Evolutionary conservation across 768 basidiomycete species (phyloP).

Genomic region (Wakefieldia striispora): DNA sequence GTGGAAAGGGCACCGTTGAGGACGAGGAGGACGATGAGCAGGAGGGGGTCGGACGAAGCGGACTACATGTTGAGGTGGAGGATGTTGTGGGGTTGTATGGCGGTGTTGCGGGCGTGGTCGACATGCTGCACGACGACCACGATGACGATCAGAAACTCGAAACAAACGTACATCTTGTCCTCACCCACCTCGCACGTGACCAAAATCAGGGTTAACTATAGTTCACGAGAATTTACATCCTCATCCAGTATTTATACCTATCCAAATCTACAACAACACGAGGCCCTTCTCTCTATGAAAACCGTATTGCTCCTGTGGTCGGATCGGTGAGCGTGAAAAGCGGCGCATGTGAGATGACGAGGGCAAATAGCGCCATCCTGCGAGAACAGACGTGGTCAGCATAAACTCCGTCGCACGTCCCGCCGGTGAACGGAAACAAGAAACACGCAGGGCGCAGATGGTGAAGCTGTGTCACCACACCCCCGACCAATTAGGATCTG

Average conservation of each 20-base stretch:
- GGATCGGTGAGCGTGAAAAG: conserved; percentile 33
- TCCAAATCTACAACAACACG: conserved; percentile 11
- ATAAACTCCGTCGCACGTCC: conserved; percentile 3
- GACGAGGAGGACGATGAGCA: conserved; percentile 9
- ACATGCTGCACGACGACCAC: conserved; percentile 29
- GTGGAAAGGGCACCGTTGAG: conserved; percentile 22
- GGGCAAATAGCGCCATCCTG: conserved; percentile 35
- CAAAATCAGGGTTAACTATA: conserved; percentile 11
- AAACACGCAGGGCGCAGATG: conserved; percentile 11
- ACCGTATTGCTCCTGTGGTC: conserved; percentile 29
- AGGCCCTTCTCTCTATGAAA: conserved; percentile 26
- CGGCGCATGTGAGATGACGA: conserved; percentile 31
- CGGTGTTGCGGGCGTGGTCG: conserved; percentile 28
- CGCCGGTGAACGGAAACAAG: conserved; percentile 24
- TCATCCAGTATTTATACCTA: conserved; percentile 17
- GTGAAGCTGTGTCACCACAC: conserved; percentile 20
- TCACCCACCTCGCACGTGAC: conserved; percentile 27
- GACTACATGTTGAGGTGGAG: background rate
- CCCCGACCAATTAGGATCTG: conserved; percentile 14
- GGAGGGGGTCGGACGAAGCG: conserved; percentile 1
- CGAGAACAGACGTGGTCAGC: conserved; percentile 29
- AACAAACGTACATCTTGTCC: background rate
- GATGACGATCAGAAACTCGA: background rate
- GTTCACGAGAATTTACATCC: background rate
- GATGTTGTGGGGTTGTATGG: conserved; percentile 9